Base-by-base conservation (phyloP, 106 monocot species). In the Posidonia australis region DNA sequence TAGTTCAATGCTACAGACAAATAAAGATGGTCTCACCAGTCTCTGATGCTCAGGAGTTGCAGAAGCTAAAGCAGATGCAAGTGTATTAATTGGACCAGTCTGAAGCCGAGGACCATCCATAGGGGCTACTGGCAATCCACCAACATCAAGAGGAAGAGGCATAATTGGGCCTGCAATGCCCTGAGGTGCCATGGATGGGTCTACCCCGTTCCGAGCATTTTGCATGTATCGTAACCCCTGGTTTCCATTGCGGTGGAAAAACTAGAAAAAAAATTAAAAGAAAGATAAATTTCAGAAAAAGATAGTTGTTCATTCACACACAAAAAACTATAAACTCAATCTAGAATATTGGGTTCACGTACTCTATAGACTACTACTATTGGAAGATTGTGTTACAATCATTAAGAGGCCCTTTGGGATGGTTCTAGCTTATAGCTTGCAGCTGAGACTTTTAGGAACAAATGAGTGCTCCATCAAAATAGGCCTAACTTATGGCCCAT, bases 61-160 rank as follows among this genome's bases (percentile, higher is more conserved):
- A 67, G 82, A 86, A 61, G 82, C 82, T 62, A 86, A 68, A 64
- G 81, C 70, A 58, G 79, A 78, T 36, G 79, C 67, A 28, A 86
- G 79, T 3, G 73, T 32, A 2, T 65, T 49, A 22, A 53, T 71
- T 46, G 78, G 71, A 46, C 69, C 53, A 9, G 68, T 28, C 14
- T 27, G 57, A 65, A 64, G 55, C 17, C 57, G 59, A 16, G 18
- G 27, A 51, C 54, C 70, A 44, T 63, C 76, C 32, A 56, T 66
- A 1, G 49, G 51, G 23, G 28, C n/a, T 9, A 56, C 25, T 44
- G 55, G 67, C 60, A 70, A 52, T 30, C 44, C 59, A 26, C 53
- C 51, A 16, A 47, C 63, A 58, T 78, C 78, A 23, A 63, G 30
- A 46, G 70, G 70, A 61, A 84, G 42, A 28, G 73, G 73, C 68